These are phyloP conservation scores for Fusarium continuum DNA, from an alignment of 2,329 filamentous ascomycete genomes.

Conservation along the genomic window DNA sequence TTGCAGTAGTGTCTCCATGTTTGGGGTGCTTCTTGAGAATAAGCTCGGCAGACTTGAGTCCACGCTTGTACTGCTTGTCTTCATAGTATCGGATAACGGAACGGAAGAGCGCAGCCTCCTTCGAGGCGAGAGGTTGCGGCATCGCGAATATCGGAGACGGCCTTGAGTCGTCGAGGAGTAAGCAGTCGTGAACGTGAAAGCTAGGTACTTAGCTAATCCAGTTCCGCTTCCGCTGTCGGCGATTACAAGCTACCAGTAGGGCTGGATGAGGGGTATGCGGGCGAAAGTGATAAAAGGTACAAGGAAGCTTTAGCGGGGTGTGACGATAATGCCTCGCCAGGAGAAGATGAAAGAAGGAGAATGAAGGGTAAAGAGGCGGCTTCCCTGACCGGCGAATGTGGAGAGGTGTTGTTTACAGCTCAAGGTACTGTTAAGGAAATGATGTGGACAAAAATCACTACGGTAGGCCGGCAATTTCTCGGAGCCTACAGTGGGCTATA, in stretches of 20 bases:
- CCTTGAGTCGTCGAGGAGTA: background rate
- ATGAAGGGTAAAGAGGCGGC: conserved; percentile 35
- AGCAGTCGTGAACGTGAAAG: background rate
- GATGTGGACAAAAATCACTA: conserved; percentile 43
- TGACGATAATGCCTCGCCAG: conserved; percentile 18
- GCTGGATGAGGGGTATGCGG: conserved; percentile 33
- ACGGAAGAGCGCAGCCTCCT: conserved; percentile 93
- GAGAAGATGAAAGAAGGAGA: conserved; percentile 3
- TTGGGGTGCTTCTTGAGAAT: conserved; percentile 94
- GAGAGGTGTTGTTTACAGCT: conserved; percentile 30
- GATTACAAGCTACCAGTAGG: conserved; percentile 22
- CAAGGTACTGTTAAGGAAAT: conserved; percentile 24
- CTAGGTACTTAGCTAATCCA: conserved; percentile 4
- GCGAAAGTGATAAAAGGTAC: conserved; percentile 14
- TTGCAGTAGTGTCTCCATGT: conserved; percentile 97
- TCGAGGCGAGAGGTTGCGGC: conserved; percentile 80
- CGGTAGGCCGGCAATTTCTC: conserved; percentile 45
- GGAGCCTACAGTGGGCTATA: conserved; percentile 36
- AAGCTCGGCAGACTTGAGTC: conserved; percentile 94
- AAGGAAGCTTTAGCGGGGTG: conserved; percentile 24
- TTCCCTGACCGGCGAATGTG: conserved; percentile 36
- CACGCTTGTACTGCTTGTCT: conserved; percentile 95
- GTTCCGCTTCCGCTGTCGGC: conserved; percentile 23
- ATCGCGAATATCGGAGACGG: conserved; percentile 54
- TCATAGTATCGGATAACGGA: conserved; percentile 97